phyloP scores from a whole-genome alignment of 441 rosid genomes.

The Erysimum pusillum region DNA sequence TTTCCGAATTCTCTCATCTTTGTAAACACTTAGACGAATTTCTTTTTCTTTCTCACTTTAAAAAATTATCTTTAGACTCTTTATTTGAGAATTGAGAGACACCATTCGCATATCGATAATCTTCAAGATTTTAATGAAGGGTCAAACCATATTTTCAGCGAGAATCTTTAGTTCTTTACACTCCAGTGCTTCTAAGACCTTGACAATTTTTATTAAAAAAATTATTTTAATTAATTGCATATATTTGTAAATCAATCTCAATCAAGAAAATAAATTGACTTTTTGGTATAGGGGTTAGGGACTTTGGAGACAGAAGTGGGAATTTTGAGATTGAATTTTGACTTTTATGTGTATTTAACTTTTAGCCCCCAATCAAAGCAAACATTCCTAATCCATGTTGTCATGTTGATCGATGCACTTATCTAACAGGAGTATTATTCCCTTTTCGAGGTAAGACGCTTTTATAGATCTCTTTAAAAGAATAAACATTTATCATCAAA shows the following conservation, averaged over 20 bases:
- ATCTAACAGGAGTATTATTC: neutral
- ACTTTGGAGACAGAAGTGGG: neutral
- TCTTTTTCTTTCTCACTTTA: neutral
- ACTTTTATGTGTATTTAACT: slow-evolving; percentile 8
- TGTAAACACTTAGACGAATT: no score
- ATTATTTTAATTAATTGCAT: neutral
- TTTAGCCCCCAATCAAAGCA: slow-evolving; percentile 27
- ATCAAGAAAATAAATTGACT: slow-evolving; percentile 8
- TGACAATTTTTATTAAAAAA: neutral
- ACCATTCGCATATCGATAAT: neutral
- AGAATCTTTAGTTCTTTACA: neutral
- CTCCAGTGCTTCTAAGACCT: neutral
- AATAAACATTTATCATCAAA: neutral
- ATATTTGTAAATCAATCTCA: neutral
- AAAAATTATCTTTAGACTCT: neutral
- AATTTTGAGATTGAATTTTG: slow-evolving; percentile 10
- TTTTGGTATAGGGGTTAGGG: slow-evolving; percentile 8
- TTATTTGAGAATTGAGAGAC: neutral
- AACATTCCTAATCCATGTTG: slow-evolving; percentile 1
- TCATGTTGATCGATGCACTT: slow-evolving; percentile 25
- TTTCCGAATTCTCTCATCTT: no score
- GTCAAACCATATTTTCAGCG: neutral
- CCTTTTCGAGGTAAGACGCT: neutral
- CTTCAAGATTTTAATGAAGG: neutral
- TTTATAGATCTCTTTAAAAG: neutral